Percentiles rank a stretch among this genome's conserved stretches.
Evolutionary conservation across 805 yeast genomes (phyloP).

Genomic region (Lipomyces kockii): DNA sequence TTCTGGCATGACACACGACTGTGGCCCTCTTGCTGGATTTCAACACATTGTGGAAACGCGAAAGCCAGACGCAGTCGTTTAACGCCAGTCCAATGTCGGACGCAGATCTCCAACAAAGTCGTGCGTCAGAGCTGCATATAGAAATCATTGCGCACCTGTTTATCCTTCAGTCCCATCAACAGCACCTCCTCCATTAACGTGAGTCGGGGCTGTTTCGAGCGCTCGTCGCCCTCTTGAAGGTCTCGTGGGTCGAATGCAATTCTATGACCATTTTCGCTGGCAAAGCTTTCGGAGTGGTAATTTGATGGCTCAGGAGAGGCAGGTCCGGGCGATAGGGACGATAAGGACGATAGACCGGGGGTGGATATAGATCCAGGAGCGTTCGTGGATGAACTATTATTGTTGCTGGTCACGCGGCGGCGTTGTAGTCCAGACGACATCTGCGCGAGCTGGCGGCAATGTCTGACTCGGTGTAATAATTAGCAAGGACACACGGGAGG

Average conservation of each 20-base stretch:
- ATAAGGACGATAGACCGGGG: constrained; percentile 5
- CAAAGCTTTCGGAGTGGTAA: constrained; percentile 2
- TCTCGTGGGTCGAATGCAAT: constrained; percentile 84
- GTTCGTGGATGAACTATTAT: constrained; percentile 15
- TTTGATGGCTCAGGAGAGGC: constrained; percentile 17
- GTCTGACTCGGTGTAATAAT: background rate
- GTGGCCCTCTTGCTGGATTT: background rate
- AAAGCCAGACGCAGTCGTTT: no score
- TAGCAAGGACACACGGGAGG: background rate
- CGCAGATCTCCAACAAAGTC: background rate
- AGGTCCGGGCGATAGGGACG: constrained; percentile 10
- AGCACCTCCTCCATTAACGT: constrained; percentile 97
- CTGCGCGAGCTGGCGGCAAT: constrained; percentile 2
- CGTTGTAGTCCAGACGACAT: constrained; percentile 38
- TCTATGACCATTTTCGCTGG: constrained; percentile 54
- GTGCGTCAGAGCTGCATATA: background rate
- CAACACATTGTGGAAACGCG: background rate
- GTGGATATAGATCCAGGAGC: constrained; percentile 9
- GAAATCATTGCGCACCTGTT: constrained; percentile 53
- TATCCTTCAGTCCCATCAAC: constrained; percentile 89
- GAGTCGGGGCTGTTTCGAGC: constrained; percentile 64
- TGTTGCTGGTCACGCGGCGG: constrained; percentile 32
- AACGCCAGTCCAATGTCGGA: background rate
- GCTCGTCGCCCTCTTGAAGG: constrained; percentile 52
- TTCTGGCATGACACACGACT: background rate